Evolutionary conservation across 1,139 yeast genomes (phyloP).

Genomic region (Yamadazyma blattariae): DNA sequence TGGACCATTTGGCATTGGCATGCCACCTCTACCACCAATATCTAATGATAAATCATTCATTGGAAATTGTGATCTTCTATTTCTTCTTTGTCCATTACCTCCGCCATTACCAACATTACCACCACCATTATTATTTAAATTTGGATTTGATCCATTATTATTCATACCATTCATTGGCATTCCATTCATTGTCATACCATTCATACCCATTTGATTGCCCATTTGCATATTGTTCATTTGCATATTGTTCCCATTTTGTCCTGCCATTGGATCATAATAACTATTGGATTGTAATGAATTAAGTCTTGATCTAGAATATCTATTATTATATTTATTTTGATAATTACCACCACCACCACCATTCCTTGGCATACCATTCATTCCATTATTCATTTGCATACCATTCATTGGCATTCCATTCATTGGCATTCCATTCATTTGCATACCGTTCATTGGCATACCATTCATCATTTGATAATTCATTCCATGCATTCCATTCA

Average conservation of each 20-base stretch:
- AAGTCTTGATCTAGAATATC: conserved; percentile 13
- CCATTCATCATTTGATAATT: conserved; percentile 4
- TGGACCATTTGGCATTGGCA: conserved; percentile 35
- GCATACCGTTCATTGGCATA: conserved; percentile 5
- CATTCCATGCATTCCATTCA: conserved; percentile 2
- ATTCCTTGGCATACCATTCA: conserved; percentile 4
- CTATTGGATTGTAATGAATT: conserved; percentile 15
- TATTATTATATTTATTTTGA: conserved; percentile 5
- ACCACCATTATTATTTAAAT: conserved; percentile 8
- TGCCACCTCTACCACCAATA: conserved; percentile 52
- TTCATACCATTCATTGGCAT: conserved; percentile 9
- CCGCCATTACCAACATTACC: conserved; percentile 2
- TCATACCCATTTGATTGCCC: conserved; percentile 9
- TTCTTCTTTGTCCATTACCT: conserved; percentile 15
- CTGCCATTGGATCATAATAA: conserved; percentile 8
- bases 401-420: conserved; percentile 5
- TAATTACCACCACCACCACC: conserved; percentile 4
- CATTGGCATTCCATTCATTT: conserved; percentile 1
- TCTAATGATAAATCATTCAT: conserved; percentile 26
- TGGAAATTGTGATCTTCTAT: conserved; percentile 38
- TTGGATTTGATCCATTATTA: conserved; percentile 6
- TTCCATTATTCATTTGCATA: conserved; percentile 1
- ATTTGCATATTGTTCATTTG: conserved; percentile 11
- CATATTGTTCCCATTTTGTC: not conserved
- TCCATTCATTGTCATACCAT: conserved; percentile 6